Evolutionary conservation across 1,139 yeast genomes (phyloP), one percentile per base, ranked within the genome.

Genomic region (Taiozyma sp.): DNA sequence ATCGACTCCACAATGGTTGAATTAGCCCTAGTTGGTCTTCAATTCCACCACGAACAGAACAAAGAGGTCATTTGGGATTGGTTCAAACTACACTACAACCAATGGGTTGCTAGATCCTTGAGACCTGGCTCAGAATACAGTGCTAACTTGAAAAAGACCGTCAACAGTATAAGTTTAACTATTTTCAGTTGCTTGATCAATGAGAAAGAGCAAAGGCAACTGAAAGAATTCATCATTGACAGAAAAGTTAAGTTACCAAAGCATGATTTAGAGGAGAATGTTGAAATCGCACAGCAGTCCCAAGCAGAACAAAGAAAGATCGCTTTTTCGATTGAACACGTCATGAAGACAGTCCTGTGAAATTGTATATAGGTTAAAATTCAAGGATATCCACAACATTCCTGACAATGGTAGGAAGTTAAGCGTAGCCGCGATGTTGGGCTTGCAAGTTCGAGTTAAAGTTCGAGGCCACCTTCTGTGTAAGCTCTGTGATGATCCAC

Each of bases 1-100:
- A 75, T 80, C 50, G 84, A 80, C 55, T 70, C 78, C 5, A 72
- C 71, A 44, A 66, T 78, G 61, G 75, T 81, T 43, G 88, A 81
- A 59, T 62, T 77, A 49, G 80, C 79, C 0, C 65, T 83, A 16
- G 62, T 80, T 43, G 88, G 88, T 4, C 70, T 79, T 26, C 64
- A 67, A 46, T 68, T 65, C 51, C 44, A 60, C 44, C 50, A 49
- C 39, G 51, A 51, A 5, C 19, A 34, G 41, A 57, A 53, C 40
- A 57, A 57, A 48, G 61, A 61, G 8, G 29, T 54, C 1, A 60
- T 82, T 7, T 82, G 83, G 79, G 66, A 72, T 13, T 83, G 88
- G 87, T 82, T 75, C 62, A 67, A 61, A 41, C 61, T 74, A 46
- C 73, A 81, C 57, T 81, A 75, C 59, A 77, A 76, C 48, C 65